Percentiles rank a stretch among this genome's conserved stretches.
phyloP scores from a whole-genome alignment of 768 basidiomycete species.

The Trametes punicea region DNA sequence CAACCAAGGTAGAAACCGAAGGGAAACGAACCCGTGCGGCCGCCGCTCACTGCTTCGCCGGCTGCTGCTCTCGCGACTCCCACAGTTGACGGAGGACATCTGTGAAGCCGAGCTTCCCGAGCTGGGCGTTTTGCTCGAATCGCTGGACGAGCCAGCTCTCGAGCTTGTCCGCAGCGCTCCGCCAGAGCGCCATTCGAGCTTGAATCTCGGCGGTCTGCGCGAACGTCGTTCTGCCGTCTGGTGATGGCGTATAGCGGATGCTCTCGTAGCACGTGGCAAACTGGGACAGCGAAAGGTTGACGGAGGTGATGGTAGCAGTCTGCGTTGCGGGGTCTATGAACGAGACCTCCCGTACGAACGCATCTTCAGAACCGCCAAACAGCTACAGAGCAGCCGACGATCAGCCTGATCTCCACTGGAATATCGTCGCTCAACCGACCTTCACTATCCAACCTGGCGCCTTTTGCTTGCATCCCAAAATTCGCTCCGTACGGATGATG shows the following conservation, averaged over 20 bases:
- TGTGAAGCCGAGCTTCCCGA: conserved; percentile 87
- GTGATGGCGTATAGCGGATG: conserved; percentile 80
- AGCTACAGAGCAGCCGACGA: conserved; percentile 43
- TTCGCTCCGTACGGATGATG: conserved; percentile 86
- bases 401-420: neutral
- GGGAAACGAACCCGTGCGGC: conserved; percentile 1
- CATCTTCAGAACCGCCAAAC: conserved; percentile 90
- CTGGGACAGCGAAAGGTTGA: conserved; percentile 93
- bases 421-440: conserved; percentile 45
- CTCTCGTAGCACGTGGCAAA: conserved; percentile 90
- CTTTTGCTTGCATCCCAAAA: conserved; percentile 90
- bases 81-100: conserved; percentile 79
- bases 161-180: conserved; percentile 74
- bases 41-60: conserved; percentile 26
- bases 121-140: conserved; percentile 88
- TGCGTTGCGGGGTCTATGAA: conserved; percentile 85
- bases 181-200: conserved; percentile 76
- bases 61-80: conserved; percentile 62
- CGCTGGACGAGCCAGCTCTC: conserved; percentile 85
- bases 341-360: conserved; percentile 91
- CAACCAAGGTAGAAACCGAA: conserved; percentile 10
- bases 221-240: conserved; percentile 64
- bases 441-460: conserved; percentile 91
- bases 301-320: conserved; percentile 80
- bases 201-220: conserved; percentile 91